phyloP scores from a whole-genome alignment of 768 basidiomycete species.

The Pisolithus marmoratus region DNA sequence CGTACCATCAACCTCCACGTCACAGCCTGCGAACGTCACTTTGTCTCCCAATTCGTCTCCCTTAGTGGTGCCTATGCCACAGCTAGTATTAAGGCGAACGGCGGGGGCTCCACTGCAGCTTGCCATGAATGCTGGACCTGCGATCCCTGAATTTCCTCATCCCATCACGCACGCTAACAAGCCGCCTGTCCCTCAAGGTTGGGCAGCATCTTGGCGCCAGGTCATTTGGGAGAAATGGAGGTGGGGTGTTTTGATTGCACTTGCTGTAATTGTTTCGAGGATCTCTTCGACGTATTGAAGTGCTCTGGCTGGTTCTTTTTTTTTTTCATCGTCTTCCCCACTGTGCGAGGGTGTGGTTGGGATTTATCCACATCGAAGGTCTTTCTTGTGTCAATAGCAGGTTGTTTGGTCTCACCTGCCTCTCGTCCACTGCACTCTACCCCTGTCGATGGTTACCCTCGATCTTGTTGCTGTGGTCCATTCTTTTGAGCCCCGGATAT shows the following conservation, averaged over 20 bases:
- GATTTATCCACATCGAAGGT: constrained; percentile 11
- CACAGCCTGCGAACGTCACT: constrained; percentile 10
- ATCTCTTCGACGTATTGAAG: constrained; percentile 49
- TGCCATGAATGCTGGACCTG: constrained; percentile 9
- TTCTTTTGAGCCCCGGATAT: constrained; percentile 11
- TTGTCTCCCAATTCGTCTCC: constrained; percentile 15
- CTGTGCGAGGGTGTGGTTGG: constrained; percentile 8
- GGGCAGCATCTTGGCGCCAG: constrained; percentile 57
- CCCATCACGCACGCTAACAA: constrained; percentile 23
- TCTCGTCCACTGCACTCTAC: constrained; percentile 7
- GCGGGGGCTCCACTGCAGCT: constrained; percentile 14
- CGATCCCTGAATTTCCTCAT: constrained; percentile 12
- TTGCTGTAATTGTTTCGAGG: constrained; percentile 74
- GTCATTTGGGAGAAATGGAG: constrained; percentile 82
- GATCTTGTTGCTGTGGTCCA: constrained; percentile 14
- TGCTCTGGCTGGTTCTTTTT: constrained; percentile 1
- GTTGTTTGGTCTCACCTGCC: constrained; percentile 7
- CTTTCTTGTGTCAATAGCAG: constrained; percentile 11
- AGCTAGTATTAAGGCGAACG: constrained; percentile 14
- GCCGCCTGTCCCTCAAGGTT: constrained; percentile 37
- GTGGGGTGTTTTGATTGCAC: constrained; percentile 70
- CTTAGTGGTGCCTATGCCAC: constrained; percentile 16
- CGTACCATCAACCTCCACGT: constrained; percentile 17
- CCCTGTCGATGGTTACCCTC: constrained; percentile 4
- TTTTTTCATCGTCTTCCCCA: constrained; percentile 11